phyloP scores from a whole-genome alignment of 495 filamentous ascomycete species.

The Podospora anserina region DNA sequence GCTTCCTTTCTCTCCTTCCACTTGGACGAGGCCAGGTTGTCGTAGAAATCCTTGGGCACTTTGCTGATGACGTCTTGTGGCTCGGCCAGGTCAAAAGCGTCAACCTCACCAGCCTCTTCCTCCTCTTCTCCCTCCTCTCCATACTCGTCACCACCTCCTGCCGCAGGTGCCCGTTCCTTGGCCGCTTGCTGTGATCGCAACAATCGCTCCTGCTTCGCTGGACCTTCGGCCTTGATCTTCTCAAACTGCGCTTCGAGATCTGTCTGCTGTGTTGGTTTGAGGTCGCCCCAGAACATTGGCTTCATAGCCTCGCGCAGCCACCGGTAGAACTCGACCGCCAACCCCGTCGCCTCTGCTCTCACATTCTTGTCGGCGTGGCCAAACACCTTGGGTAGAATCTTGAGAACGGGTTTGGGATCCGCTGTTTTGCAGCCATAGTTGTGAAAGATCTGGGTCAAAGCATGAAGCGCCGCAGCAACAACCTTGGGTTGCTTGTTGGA shows the following conservation, averaged over 20 bases:
- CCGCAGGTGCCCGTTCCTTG: conserved; percentile 61
- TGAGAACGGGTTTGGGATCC: conserved; percentile 94
- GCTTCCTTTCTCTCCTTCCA: conserved; percentile 99
- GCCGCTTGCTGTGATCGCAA: conserved; percentile 85
- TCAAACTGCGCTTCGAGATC: conserved; percentile 95
- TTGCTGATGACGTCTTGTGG: conserved; percentile 86
- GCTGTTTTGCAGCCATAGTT: conserved; percentile 94
- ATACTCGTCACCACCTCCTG: conserved; percentile 54
- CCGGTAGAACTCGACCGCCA: conserved; percentile 91
- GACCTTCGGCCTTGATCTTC: conserved; percentile 78
- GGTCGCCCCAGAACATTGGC: conserved; percentile 90
- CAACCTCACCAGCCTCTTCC: conserved; percentile 69
- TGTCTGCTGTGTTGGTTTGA: conserved; percentile 93
- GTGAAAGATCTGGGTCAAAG: conserved; percentile 79
- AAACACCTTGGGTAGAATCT: conserved; percentile 84
- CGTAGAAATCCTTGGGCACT: conserved; percentile 74
- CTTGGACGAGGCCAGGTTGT: conserved; percentile 81
- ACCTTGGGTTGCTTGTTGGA: conserved; percentile 94
- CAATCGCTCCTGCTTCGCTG: conserved; percentile 88
- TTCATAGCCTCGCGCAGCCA: conserved; percentile 99
- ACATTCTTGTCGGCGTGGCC: conserved; percentile 99
- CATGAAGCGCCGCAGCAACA: conserved; percentile 76
- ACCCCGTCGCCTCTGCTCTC: conserved; percentile 84
- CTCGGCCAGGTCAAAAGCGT: conserved; percentile 84
- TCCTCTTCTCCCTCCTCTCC: conserved; percentile 57